Percentiles rank a stretch among this genome's conserved stretches.
Evolutionary conservation across 805 yeast genomes (phyloP).

Genomic region (Yamadazyma paraphyllophila): DNA sequence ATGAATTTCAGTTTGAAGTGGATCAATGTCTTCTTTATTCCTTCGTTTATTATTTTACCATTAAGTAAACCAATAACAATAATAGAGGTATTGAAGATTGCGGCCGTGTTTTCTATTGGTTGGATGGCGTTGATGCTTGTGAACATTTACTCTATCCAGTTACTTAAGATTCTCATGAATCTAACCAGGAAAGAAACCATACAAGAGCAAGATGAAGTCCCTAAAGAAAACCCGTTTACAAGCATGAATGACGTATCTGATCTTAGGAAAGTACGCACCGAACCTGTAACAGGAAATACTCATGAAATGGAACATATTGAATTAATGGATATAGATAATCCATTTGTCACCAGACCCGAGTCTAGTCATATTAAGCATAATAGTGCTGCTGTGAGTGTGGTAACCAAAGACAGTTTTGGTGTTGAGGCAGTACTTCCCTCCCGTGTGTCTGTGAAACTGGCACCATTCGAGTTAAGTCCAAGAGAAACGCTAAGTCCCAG

Average conservation of each 20-base stretch:
- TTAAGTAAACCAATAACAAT: slow-evolving; percentile 63
- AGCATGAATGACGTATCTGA: slow-evolving; percentile 37
- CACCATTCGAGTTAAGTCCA: slow-evolving; percentile 2
- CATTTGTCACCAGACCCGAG: slow-evolving; percentile 16
- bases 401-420: background rate
- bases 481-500: background rate
- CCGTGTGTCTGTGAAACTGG: slow-evolving; percentile 6
- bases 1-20: slow-evolving; percentile 68
- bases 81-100: slow-evolving; percentile 68
- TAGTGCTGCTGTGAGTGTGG: slow-evolving; percentile 7
- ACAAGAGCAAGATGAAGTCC: slow-evolving; percentile 4
- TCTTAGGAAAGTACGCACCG: slow-evolving; percentile 18
- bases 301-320: slow-evolving; percentile 6
- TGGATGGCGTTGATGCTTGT: slow-evolving; percentile 49
- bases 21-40: slow-evolving; percentile 78
- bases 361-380: slow-evolving; percentile 15
- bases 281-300: slow-evolving; percentile 5
- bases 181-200: slow-evolving; percentile 1
- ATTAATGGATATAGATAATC: slow-evolving; percentile 11
- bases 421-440: slow-evolving; percentile 7
- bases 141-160: slow-evolving; percentile 38
- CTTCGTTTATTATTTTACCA: slow-evolving; percentile 72
- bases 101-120: slow-evolving; percentile 70
- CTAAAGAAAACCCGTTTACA: slow-evolving; percentile 16
- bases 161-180: slow-evolving; percentile 21